phyloP scores from a whole-genome alignment of 768 basidiomycete genomes.

The Royoungia palumana region DNA sequence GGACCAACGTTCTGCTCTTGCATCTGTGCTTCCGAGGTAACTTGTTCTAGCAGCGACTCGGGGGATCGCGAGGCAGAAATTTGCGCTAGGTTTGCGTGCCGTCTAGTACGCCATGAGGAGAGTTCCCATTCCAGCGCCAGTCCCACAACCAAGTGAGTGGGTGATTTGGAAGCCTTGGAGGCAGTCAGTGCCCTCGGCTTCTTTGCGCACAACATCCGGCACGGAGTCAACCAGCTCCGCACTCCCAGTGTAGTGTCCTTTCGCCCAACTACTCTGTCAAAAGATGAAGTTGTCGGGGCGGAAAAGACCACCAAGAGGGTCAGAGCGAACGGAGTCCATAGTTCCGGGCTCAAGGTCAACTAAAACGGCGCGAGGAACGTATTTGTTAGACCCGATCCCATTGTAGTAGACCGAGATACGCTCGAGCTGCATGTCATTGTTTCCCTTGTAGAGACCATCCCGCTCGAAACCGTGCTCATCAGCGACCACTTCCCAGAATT shows the following conservation, averaged over 20 bases:
- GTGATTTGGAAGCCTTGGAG: conserved; percentile 99
- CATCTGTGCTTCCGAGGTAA: no score
- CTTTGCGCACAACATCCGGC: conserved; percentile 97
- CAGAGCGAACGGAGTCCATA: conserved; percentile 89
- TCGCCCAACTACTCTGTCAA: conserved; percentile 98
- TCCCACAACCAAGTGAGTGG: conserved; percentile 98
- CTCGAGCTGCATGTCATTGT: conserved; percentile 92
- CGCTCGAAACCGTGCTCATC: conserved; percentile 96
- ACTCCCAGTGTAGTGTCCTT: conserved; percentile 96
- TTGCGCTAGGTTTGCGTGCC: no score
- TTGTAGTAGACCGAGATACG: conserved; percentile 98
- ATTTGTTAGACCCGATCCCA: conserved; percentile 92
- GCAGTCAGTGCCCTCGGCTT: conserved; percentile 96
- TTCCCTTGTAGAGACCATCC: conserved; percentile 93
- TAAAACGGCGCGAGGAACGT: conserved; percentile 96
- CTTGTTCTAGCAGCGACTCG: no score
- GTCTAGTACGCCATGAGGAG: no score
- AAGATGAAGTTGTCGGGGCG: conserved; percentile 98
- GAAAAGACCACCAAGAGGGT: conserved; percentile 89
- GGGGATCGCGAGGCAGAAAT: no score
- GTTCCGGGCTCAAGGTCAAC: conserved; percentile 98
- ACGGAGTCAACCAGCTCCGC: conserved; percentile 99
- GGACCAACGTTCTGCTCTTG: no score
- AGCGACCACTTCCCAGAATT: conserved; percentile 97
- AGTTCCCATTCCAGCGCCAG: conserved; percentile 99